These are phyloP conservation scores for Gastrolobium bilobum DNA, from an alignment of 306 rosid species.

Conservation along the genomic window DNA sequence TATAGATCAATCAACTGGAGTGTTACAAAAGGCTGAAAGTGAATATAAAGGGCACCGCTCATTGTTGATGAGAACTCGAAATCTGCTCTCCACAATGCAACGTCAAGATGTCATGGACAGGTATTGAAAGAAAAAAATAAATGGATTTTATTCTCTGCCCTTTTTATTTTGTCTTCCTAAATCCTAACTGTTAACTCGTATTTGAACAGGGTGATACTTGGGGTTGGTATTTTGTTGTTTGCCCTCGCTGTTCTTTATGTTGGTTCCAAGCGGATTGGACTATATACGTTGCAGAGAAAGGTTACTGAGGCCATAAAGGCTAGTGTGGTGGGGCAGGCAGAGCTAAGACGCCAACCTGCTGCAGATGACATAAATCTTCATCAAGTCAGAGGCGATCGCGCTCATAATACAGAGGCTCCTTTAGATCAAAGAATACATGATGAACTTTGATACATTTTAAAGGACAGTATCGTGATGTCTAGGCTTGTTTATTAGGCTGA, in stretches of 20 bases:
- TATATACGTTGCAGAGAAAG: slow-evolving; percentile 73
- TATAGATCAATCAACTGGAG: too few species aligned
- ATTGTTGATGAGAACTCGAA: too few species aligned
- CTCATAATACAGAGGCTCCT: slow-evolving; percentile 56
- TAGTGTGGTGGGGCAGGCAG: slow-evolving; percentile 70
- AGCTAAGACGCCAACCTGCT: slow-evolving; percentile 60
- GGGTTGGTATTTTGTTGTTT: slow-evolving; percentile 75
- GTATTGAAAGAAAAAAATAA: slow-evolving; percentile 48
- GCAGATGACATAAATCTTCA: slow-evolving; percentile 62
- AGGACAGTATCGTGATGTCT: not conserved
- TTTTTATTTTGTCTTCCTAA: slow-evolving; percentile 5
- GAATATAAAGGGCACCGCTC: too few species aligned
- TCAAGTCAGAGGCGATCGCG: slow-evolving; percentile 54
- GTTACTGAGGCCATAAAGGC: slow-evolving; percentile 87
- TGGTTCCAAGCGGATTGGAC: slow-evolving; percentile 82
- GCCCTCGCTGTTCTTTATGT: slow-evolving; percentile 84
- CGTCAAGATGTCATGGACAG: slow-evolving; percentile 95
- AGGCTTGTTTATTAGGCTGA: not conserved
- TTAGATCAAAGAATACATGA: slow-evolving; percentile 67
- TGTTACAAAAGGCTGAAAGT: too few species aligned
- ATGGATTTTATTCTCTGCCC: not conserved
- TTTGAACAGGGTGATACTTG: slow-evolving; percentile 75
- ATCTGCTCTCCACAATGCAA: slow-evolving; percentile 60
- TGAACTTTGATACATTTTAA: slow-evolving; percentile 63
- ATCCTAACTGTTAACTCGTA: slow-evolving; percentile 29